Evolutionary conservation across 1,284 basidiomycete species (phyloP), one percentile per base, ranked within the genome.

Genomic region (Naganishia liquefaciens): DNA sequence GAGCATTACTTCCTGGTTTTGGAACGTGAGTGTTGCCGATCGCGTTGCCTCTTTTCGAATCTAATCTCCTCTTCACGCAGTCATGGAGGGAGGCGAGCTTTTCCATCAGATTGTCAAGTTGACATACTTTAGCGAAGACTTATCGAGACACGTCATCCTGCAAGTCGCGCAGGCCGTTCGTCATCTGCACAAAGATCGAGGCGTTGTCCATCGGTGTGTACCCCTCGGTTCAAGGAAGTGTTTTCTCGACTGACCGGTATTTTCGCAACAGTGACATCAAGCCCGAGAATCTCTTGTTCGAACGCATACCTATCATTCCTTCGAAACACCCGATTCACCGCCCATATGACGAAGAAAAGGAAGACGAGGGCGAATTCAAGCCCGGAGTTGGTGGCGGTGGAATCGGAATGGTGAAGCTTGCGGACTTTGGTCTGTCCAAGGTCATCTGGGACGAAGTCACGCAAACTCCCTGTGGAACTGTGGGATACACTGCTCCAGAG

Each of bases 61-160:
- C 15, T 49, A 33, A 23, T 33, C 57, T 69, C n/a, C 54, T 44
- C 9, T 30, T 49, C 11, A 11, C 25, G 23, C 71, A 93, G 90
- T 95, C 46, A 90, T 95, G 91, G 90, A 91, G 75, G 96, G 96
- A 67, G 96, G 96, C 71, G 96, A 99, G 78, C 84, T 99, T 1
- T 99, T 99, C 82, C 95, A 99, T 78, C 96, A 99, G 78, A 99
- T 99, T 73, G 96, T 99, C 80, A 98, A 97, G 78, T 85, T 99
- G 69, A 99, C 96, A 0, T 99, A 99, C 80, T 98, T 99, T 77
- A 93, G 90, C 76, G 96, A 99, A 79, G 89, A 89, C 67, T 87
- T 97, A 17, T 86, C 93, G 11, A 87, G 95, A 11, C 96, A 99
- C 77, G 94, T 99, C 75, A 98, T 99, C 70, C 80, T 96, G 2